Conservation (phyloP, 176 grass and related monocot genomes). For the Bonia amplexicaulis region DNA sequence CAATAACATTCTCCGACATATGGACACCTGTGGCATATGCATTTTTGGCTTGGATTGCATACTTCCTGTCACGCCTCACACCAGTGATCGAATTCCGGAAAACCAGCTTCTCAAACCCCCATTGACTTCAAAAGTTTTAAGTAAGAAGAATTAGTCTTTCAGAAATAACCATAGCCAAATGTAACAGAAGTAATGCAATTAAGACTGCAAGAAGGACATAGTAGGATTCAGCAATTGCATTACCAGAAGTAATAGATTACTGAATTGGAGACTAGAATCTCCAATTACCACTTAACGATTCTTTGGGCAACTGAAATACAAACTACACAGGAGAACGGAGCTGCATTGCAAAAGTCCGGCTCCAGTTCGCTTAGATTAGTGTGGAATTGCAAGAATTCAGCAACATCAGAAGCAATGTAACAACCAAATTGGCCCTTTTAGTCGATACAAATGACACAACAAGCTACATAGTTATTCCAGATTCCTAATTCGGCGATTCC, state of each 20-base stretch:
- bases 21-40: constrained; percentile 80
- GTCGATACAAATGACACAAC: background rate
- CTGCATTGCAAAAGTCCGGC: background rate
- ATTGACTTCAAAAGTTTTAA: constrained; percentile 39
- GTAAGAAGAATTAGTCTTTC: background rate
- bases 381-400: background rate
- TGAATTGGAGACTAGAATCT: background rate
- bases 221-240: background rate
- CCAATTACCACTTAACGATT: background rate
- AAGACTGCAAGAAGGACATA: background rate
- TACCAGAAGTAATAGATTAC: background rate
- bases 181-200: background rate
- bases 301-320: background rate
- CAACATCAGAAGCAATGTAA: background rate
- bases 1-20: constrained; percentile 86
- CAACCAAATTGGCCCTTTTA: background rate
- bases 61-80: constrained; percentile 75
- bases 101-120: constrained; percentile 93
- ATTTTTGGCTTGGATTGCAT: constrained; percentile 77
- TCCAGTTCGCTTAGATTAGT: background rate
- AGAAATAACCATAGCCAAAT: background rate
- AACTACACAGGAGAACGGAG: background rate
- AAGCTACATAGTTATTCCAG: background rate
- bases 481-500: background rate
- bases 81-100: constrained; percentile 77